These are phyloP conservation scores for Lactarius hengduanensis DNA, from an alignment of 768 basidiomycete genomes.

Conservation along the genomic window DNA sequence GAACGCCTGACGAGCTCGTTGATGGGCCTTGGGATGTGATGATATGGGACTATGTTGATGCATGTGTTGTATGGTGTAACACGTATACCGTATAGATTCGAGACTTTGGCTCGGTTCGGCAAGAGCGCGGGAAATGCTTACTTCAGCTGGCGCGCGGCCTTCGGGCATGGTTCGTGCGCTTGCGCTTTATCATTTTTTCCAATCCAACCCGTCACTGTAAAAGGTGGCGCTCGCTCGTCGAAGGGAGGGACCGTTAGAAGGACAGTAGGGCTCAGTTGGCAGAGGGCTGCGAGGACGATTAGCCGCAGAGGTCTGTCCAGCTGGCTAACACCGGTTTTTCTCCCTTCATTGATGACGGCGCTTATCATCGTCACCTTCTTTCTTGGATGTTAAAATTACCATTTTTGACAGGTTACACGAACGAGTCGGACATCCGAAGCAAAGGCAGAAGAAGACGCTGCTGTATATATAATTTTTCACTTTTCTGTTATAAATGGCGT, in stretches of 20 bases:
- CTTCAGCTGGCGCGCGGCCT: conserved; percentile 16
- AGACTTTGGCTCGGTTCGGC: neutral
- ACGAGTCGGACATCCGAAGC: conserved; percentile 10
- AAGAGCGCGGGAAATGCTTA: conserved; percentile 17
- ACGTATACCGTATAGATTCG: neutral
- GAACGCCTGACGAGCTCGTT: conserved; percentile 65
- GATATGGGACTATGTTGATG: neutral
- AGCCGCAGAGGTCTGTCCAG: conserved; percentile 1
- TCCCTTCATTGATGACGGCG: conserved; percentile 1
- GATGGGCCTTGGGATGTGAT: conserved; percentile 50
- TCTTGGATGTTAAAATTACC: neutral
- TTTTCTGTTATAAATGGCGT: conserved; percentile 59
- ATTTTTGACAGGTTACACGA: conserved; percentile 7
- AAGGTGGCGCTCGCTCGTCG: conserved; percentile 26
- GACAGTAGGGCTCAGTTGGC: conserved; percentile 21
- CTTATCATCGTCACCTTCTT: conserved; percentile 6
- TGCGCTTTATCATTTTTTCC: conserved; percentile 2
- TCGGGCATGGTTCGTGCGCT: neutral
- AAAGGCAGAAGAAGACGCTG: conserved; percentile 9
- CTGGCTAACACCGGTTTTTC: neutral
- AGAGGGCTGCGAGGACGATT: conserved; percentile 24
- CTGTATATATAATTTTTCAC: conserved; percentile 21
- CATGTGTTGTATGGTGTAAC: neutral
- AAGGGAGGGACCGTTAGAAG: conserved; percentile 25
- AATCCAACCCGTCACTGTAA: conserved; percentile 26